Conservation (phyloP, 306 rosid genomes). For the Castanea sativa region DNA sequence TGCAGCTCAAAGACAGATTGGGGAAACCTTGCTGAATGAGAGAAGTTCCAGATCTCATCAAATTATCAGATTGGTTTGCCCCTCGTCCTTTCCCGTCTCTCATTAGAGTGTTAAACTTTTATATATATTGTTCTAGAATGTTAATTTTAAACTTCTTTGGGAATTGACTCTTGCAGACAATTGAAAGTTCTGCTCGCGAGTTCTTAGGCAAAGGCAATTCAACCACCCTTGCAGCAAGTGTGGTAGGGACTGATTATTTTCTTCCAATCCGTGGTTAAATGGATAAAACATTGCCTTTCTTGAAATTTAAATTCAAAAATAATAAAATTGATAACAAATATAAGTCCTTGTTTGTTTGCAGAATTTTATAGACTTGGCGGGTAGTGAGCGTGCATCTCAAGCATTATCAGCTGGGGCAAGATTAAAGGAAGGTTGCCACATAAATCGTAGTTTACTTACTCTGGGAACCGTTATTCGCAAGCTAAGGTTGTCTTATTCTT, state of each 20-base stretch:
- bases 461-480: constrained; percentile 94
- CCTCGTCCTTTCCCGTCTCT: constrained; percentile 3
- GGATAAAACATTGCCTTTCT: neutral
- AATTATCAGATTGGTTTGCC: constrained; percentile 80
- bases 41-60: constrained; percentile 99
- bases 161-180: constrained; percentile 59
- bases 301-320: neutral
- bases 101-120: neutral
- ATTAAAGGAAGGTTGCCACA: constrained; percentile 97
- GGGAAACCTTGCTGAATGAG: constrained; percentile 90
- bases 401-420: constrained; percentile 87
- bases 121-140: constrained; percentile 16
- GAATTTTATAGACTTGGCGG: constrained; percentile 98
- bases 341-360: constrained; percentile 40
- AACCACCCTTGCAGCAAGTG: constrained; percentile 85
- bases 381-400: constrained; percentile 99
- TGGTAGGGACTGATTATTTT: constrained; percentile 53
- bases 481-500: constrained; percentile 64
- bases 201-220: constrained; percentile 94
- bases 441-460: constrained; percentile 96
- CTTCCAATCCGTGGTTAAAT: constrained; percentile 9
- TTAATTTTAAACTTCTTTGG: constrained; percentile 9
- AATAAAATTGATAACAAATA: neutral
- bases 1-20: constrained; percentile 97
- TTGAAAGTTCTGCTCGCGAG: constrained; percentile 97